Conservation (phyloP, 768 basidiomycete genomes). For the Mycena amicta region DNA sequence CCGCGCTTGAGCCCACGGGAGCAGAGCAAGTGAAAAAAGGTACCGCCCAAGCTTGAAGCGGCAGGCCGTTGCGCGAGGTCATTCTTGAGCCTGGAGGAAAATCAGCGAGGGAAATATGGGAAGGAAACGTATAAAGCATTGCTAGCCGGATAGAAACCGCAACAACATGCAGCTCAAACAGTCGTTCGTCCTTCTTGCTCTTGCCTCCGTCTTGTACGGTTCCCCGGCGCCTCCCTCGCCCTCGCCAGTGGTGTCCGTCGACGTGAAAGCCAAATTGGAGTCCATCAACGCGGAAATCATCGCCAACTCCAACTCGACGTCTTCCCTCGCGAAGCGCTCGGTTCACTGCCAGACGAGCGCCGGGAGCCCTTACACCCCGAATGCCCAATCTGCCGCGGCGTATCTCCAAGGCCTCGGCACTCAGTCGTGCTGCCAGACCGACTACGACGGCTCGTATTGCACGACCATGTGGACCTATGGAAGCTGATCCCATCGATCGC, state of each 20-base stretch:
- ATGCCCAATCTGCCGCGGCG: not conserved
- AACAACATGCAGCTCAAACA: not conserved
- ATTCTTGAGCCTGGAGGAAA: no score
- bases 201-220: not conserved
- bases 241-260: not conserved
- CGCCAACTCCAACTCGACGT: not conserved
- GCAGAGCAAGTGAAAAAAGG: no score
- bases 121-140: no score
- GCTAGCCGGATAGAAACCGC: no score
- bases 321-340: constrained; percentile 5
- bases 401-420: not conserved
- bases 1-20: no score
- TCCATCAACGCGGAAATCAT: not conserved
- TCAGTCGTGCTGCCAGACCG: not conserved
- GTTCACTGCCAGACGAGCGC: constrained; percentile 10
- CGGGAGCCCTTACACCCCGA: constrained; percentile 3
- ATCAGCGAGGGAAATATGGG: no score
- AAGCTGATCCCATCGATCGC: no score
- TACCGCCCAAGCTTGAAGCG: no score
- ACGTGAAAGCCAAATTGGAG: not conserved
- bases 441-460: constrained; percentile 1
- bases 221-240: not conserved
- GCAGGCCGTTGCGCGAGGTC: no score
- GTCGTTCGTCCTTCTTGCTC: not conserved
- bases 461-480: no score